Conservation (phyloP, 768 basidiomycete genomes). For the Termitomyces sp. region DNA sequence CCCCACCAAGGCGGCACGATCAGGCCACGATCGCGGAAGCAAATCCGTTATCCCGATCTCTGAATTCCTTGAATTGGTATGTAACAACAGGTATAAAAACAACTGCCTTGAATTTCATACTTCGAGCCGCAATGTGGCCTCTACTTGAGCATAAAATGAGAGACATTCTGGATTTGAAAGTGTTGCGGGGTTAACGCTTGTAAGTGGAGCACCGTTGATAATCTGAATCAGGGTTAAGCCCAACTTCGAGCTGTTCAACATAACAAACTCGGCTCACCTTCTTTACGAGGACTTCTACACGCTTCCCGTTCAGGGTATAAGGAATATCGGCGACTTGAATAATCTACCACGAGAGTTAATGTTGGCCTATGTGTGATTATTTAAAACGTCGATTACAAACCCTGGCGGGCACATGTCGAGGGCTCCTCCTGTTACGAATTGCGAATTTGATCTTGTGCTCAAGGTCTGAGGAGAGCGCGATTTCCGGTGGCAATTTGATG, state of each 20-base stretch:
- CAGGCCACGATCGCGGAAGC: conserved; percentile 10
- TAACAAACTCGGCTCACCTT: conserved; percentile 42
- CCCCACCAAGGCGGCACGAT: neutral
- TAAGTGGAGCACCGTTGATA: conserved; percentile 72
- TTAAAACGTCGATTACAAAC: conserved; percentile 35
- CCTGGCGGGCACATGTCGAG: conserved; percentile 73
- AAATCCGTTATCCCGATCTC: conserved; percentile 6
- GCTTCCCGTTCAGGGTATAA: conserved; percentile 79
- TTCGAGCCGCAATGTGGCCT: conserved; percentile 46
- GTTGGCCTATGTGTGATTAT: neutral
- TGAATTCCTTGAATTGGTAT: neutral
- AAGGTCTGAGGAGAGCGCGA: conserved; percentile 46
- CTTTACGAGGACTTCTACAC: conserved; percentile 76
- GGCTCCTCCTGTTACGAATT: conserved; percentile 60
- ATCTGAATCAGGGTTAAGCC: conserved; percentile 41
- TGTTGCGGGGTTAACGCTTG: conserved; percentile 68
- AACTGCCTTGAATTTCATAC: conserved; percentile 15
- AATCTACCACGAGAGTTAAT: conserved; percentile 37
- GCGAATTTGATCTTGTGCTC: conserved; percentile 56
- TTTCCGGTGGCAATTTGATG: conserved; percentile 56
- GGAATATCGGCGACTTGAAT: conserved; percentile 70
- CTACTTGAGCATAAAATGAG: conserved; percentile 54
- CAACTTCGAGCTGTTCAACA: neutral
- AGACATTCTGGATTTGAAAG: conserved; percentile 74
- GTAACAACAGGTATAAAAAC: neutral